Evolutionary conservation across 1,284 basidiomycete genomes (phyloP).

Genomic region (Fistulina hepatica): DNA sequence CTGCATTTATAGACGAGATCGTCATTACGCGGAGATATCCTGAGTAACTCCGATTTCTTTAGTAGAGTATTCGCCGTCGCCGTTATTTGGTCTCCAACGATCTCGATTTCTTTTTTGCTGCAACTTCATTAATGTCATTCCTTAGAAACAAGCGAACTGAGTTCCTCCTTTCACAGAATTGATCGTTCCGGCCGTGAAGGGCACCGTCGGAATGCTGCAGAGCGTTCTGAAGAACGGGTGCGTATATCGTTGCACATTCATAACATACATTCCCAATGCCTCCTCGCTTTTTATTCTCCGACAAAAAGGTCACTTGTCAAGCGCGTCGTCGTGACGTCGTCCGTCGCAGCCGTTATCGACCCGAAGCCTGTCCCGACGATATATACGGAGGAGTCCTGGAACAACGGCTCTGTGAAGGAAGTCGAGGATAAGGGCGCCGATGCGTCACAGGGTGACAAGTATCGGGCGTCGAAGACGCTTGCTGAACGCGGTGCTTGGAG

Average conservation of each 20-base stretch:
- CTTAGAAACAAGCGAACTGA: background rate
- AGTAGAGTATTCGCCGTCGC: no score
- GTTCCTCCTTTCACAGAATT: conserved; percentile 19
- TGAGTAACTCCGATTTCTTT: no score
- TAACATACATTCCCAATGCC: background rate
- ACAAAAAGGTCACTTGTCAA: conserved; percentile 29
- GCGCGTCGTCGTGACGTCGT: conserved; percentile 58
- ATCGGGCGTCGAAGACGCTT: conserved; percentile 54
- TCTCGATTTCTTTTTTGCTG: no score
- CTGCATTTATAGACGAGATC: no score
- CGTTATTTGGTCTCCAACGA: no score
- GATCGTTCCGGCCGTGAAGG: conserved; percentile 32
- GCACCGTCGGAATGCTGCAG: conserved; percentile 30
- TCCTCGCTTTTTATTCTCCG: background rate
- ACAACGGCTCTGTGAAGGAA: conserved; percentile 40
- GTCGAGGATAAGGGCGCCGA: conserved; percentile 43
- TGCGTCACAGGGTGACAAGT: conserved; percentile 34
- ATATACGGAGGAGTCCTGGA: conserved; percentile 52
- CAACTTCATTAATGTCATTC: no score
- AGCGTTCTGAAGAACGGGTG: conserved; percentile 28
- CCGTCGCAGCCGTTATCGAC: conserved; percentile 26
- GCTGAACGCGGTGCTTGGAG: conserved; percentile 58
- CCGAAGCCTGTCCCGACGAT: conserved; percentile 14
- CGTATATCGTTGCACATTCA: conserved; percentile 5
- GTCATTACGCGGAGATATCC: no score